Evolutionary conservation across 2,329 filamentous ascomycete species (phyloP), one percentile per base, ranked within the genome.

Genomic region (Hymenotorrendiella dingleyae): DNA sequence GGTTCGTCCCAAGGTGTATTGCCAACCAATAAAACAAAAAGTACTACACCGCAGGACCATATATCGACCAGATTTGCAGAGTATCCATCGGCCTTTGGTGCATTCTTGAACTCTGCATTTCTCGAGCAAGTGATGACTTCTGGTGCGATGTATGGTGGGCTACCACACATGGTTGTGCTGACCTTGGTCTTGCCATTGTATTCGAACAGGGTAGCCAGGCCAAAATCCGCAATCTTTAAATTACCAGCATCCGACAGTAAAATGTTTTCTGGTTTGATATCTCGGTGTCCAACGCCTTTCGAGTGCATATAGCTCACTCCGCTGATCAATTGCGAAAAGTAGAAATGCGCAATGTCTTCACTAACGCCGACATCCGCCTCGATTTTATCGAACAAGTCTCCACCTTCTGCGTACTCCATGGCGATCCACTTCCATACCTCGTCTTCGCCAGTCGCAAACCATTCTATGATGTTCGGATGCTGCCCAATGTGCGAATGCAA

Each of bases 1-100:
- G 93, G 93, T 60, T 93, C 86, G 59, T 97, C 93, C 93, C 93
- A 98, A 0, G 93, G 93, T 2, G 93, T 98, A 61, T 98, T 98
- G 8, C 93, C 93, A 1, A 94, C 89, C 3, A 98, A 71, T 4
- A 98, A 71, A 26, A 97, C 93, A 59, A 98, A 98, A 4, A 98
- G 72, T n/a, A 98, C 94, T 40, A 98, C 89, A 24, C 93, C 93
- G 56, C 90, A 96, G 12, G 90, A 96, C 94, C 94, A 98, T 43
- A 98, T 83, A 60, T 98, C 93, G 27, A 87, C 86, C 30, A 87
- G 67, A 48, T 96, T 87, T 6, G 90, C 82, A 22, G 76, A 73
- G 59, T 91, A 91, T 20, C 73, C 84, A 80, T 36, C 61, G 57
- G 37, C 71, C 68, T 39, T 74, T 66, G 27, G 72, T 55, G 29